Conservation (phyloP, 345 rosid genomes). For the Pistacia integerrima region DNA sequence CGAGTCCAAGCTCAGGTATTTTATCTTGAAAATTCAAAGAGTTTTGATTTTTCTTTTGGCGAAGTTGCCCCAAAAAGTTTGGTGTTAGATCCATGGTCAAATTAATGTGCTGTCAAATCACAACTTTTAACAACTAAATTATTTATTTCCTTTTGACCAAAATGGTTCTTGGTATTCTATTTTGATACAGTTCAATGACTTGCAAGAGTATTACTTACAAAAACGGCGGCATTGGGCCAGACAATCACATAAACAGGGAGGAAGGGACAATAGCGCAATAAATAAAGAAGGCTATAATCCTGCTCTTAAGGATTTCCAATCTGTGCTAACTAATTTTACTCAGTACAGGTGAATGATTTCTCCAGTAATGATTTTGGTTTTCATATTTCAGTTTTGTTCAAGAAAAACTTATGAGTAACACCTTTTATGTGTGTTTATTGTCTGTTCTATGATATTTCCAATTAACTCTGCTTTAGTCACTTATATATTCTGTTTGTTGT, state of each 20-base stretch:
- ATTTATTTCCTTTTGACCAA: neutral
- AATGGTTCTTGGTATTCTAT: conserved; percentile 7
- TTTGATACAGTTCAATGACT: conserved; percentile 49
- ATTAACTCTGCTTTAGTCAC: conserved; percentile 8
- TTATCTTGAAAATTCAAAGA: conserved; percentile 12
- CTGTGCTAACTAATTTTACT: conserved; percentile 47
- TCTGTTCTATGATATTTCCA: neutral
- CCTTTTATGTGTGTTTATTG: neutral
- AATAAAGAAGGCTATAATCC: conserved; percentile 45
- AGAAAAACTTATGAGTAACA: neutral
- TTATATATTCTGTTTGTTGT: conserved; percentile 12
- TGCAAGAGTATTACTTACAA: conserved; percentile 59
- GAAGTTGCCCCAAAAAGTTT: neutral
- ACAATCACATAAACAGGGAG: conserved; percentile 32
- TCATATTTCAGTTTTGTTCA: neutral
- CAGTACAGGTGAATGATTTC: conserved; percentile 48
- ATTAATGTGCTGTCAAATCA: neutral
- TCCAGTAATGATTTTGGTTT: neutral
- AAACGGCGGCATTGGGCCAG: conserved; percentile 40
- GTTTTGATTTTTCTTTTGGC: neutral
- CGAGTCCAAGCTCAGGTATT: conserved; percentile 50
- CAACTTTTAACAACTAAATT: neutral
- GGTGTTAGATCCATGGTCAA: neutral
- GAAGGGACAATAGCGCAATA: conserved; percentile 29
- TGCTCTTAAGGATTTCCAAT: conserved; percentile 55